These are phyloP conservation scores for Babjeviella inositovora DNA, from an alignment of 805 yeast genomes.

Conservation along the genomic window DNA sequence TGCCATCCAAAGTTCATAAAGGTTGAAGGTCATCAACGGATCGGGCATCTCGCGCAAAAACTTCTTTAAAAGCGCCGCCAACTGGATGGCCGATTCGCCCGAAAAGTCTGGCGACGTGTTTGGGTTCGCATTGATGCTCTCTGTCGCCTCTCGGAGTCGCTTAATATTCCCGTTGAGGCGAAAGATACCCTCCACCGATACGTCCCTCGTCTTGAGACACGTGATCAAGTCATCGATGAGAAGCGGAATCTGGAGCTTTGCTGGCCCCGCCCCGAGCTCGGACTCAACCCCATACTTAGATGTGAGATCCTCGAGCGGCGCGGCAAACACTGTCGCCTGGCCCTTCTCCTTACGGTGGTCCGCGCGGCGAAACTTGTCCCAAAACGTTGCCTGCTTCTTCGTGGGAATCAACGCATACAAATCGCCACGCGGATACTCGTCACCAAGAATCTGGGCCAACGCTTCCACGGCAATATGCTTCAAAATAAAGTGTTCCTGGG, in stretches of 20 bases:
- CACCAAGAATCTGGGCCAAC: slow-evolving; percentile 14
- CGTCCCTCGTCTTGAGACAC: slow-evolving; percentile 77
- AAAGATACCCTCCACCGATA: slow-evolving; percentile 93
- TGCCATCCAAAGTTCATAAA: slow-evolving; percentile 68
- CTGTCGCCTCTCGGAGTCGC: slow-evolving; percentile 57
- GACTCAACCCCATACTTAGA: slow-evolving; percentile 68
- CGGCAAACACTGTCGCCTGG: slow-evolving; percentile 51
- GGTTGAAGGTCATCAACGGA: slow-evolving; percentile 64
- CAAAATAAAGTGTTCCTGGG: slow-evolving; percentile 38
- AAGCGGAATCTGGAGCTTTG: slow-evolving; percentile 66
- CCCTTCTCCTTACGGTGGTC: slow-evolving; percentile 4
- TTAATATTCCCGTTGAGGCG: slow-evolving; percentile 92
- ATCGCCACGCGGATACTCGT: slow-evolving; percentile 8
- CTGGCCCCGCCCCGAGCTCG: slow-evolving; percentile 72
- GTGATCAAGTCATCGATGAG: slow-evolving; percentile 74
- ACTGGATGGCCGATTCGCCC: slow-evolving; percentile 73
- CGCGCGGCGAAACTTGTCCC: slow-evolving; percentile 34
- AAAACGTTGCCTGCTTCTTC: slow-evolving; percentile 25
- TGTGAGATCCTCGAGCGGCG: slow-evolving; percentile 54
- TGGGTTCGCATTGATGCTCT: slow-evolving; percentile 60
- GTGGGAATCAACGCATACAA: slow-evolving; percentile 22
- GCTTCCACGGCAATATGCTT: slow-evolving; percentile 45
- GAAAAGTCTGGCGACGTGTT: slow-evolving; percentile 53
- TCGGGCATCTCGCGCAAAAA: slow-evolving; percentile 87
- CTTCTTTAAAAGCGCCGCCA: slow-evolving; percentile 85